Conservation (phyloP, 78 protist species). For the Protostelium mycophagum region DNA sequence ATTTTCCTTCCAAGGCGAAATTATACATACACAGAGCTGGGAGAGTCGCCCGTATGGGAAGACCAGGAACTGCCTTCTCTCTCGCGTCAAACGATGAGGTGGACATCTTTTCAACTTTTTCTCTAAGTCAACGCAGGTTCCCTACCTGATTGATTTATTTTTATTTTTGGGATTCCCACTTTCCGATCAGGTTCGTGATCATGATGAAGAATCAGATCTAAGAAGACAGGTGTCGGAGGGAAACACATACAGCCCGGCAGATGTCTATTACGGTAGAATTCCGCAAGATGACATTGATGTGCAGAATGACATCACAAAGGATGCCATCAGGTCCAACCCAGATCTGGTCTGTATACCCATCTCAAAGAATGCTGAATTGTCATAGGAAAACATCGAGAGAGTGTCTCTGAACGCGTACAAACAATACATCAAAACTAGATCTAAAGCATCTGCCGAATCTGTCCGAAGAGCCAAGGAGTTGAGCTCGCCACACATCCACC, state of each 20-base stretch:
- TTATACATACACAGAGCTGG: constrained; percentile 99
- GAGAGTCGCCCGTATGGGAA: constrained; percentile 99
- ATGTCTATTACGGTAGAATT: not conserved
- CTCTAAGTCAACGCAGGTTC: constrained; percentile 16
- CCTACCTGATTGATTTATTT: constrained; percentile 84
- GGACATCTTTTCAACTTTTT: not conserved
- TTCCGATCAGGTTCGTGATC: not conserved
- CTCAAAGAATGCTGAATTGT: not conserved
- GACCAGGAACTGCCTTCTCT: constrained; percentile 87
- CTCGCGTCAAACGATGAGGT: constrained; percentile 89
- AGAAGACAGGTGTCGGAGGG: not conserved
- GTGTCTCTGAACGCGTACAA: not conserved
- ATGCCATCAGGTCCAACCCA: not conserved
- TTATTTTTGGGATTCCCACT: constrained; percentile 69
- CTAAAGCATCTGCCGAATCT: not conserved
- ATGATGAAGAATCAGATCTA: not conserved
- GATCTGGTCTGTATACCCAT: not conserved
- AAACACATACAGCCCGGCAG: not conserved
- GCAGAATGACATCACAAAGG: not conserved
- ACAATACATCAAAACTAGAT: not conserved
- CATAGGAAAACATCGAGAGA: not conserved
- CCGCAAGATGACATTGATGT: not conserved
- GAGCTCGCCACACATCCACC: not conserved
- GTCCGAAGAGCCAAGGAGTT: not conserved
- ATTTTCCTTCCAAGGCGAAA: constrained; percentile 96